Conservation (phyloP, 1,284 basidiomycete genomes). For the Papiliotrema nemorosa region DNA sequence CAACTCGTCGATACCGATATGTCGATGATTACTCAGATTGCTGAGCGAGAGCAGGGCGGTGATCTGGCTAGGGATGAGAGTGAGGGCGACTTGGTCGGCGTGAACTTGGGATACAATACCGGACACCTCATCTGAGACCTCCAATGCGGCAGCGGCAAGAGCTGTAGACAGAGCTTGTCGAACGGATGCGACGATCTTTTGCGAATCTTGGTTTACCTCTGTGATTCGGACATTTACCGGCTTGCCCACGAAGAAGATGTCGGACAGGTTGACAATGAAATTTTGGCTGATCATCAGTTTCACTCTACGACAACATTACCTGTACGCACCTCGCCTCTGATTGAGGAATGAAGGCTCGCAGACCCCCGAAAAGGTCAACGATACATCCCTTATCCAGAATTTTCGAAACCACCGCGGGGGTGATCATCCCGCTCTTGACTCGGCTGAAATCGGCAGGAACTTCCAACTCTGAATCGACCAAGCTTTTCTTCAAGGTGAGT, state of each 20-base stretch:
- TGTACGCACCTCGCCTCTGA: slow-evolving; percentile 70
- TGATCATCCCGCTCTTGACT: slow-evolving; percentile 64
- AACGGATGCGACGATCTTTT: slow-evolving; percentile 78
- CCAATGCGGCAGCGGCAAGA: slow-evolving; percentile 64
- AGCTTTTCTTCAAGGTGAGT: slow-evolving; percentile 87
- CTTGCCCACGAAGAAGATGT: slow-evolving; percentile 73
- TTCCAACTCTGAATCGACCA: slow-evolving; percentile 75
- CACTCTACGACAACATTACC: background rate
- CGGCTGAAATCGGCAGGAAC: slow-evolving; percentile 66
- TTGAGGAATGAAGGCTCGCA: slow-evolving; percentile 77
- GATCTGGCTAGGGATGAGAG: slow-evolving; percentile 65
- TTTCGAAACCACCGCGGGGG: slow-evolving; percentile 80
- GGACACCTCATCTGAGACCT: slow-evolving; percentile 69
- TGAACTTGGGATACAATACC: slow-evolving; percentile 74
- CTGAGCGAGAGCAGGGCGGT: slow-evolving; percentile 80
- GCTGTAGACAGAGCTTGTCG: slow-evolving; percentile 67
- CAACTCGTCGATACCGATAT: slow-evolving; percentile 65
- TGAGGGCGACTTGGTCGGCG: slow-evolving; percentile 74
- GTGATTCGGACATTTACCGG: slow-evolving; percentile 83
- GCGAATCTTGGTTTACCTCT: slow-evolving; percentile 61
- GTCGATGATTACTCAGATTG: slow-evolving; percentile 79
- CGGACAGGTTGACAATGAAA: slow-evolving; percentile 61
- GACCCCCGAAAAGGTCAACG: slow-evolving; percentile 85
- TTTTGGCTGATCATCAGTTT: slow-evolving; percentile 56
- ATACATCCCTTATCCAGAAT: slow-evolving; percentile 72